Evolutionary conservation across 345 rosid species (phyloP), one percentile per base, ranked within the genome.

Genomic region (Populus deltoides): DNA sequence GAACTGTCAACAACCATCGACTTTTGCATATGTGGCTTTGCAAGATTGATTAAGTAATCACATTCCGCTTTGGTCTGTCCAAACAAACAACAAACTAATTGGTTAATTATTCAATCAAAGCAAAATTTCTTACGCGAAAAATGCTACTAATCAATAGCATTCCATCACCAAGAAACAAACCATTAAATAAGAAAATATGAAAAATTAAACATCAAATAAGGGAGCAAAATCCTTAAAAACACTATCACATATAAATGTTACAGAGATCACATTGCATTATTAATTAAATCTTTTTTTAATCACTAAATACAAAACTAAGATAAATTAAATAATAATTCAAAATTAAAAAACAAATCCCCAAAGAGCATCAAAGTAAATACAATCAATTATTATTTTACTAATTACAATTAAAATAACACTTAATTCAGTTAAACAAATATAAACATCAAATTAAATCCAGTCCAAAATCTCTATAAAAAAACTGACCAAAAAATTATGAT

Each of bases 401-500:
- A 45, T 45, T 45, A 12, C 17, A 45, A 45, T 45, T 45, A 29
- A 24, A 24, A 65, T 29, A 8, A 25, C 36, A 27, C 27, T 20
- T 12, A 29, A 22, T 65, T 9, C 31, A 22, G 25, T 8, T 27
- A 25, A 8, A 25, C 7, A 65, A 31, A 8, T 10, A 41, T 35
- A 38, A 62, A 0, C 7, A 62, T 4, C 16, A 25, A 51, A 16
- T 18, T 1, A 57, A 43, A 36, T 43, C 27, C 35, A 47, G 17
- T 10, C 17, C 3, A 57, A 16, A n/a, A 11, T 4, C 31, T 31
- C 16, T 12, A 75, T 7, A 39, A 55, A 35, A 13, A 57, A 74
- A 29, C 93, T 89, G 36, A 96, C 98, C 94, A 96, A 83, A 75
- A 96, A 93, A 84, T 93, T 95, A 80, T 90, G 99, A 85, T 92